These are phyloP conservation scores for Psilocybe mexicana DNA, from an alignment of 1,284 basidiomycete species.

Conservation along the genomic window DNA sequence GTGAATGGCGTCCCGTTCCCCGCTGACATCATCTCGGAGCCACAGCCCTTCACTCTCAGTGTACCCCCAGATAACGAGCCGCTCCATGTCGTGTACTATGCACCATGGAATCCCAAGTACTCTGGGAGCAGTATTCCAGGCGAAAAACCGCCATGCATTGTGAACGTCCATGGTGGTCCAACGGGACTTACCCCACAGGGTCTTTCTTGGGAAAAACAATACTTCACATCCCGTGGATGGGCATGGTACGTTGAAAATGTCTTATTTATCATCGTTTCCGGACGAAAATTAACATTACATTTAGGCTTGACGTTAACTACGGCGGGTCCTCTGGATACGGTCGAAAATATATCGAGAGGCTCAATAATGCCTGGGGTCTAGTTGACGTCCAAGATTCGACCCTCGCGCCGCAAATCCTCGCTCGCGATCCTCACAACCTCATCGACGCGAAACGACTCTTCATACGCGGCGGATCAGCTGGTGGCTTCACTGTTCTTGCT, in stretches of 20 bases:
- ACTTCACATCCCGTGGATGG: constrained; percentile 69
- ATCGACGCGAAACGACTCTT: constrained; percentile 58
- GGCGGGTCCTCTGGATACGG: constrained; percentile 71
- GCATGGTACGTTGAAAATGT: constrained; percentile 45
- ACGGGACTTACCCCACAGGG: constrained; percentile 47
- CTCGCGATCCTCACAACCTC: constrained; percentile 41
- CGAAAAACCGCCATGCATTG: constrained; percentile 65
- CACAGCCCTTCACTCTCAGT: constrained; percentile 45
- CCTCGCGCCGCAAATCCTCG: constrained; percentile 48
- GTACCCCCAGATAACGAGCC: constrained; percentile 38
- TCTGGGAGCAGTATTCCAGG: constrained; percentile 41
- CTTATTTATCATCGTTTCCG: neutral
- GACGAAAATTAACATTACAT: too few relatives aligned
- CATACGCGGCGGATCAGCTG: constrained; percentile 62
- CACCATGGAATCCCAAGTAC: constrained; percentile 62
- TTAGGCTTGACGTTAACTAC: constrained; percentile 69
- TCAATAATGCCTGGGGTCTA: constrained; percentile 66
- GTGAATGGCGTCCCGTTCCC: constrained; percentile 26
- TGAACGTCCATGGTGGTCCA: constrained; percentile 69
- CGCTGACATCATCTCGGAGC: constrained; percentile 41
- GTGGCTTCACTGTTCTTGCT: constrained; percentile 61
- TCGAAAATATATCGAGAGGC: constrained; percentile 56
- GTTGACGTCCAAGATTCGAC: constrained; percentile 67
- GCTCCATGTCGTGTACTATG: constrained; percentile 60
- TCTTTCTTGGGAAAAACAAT: constrained; percentile 56